Evolutionary conservation across 164 flowering plant genomes (phyloP).

Genomic region (Magnolia sinica): DNA sequence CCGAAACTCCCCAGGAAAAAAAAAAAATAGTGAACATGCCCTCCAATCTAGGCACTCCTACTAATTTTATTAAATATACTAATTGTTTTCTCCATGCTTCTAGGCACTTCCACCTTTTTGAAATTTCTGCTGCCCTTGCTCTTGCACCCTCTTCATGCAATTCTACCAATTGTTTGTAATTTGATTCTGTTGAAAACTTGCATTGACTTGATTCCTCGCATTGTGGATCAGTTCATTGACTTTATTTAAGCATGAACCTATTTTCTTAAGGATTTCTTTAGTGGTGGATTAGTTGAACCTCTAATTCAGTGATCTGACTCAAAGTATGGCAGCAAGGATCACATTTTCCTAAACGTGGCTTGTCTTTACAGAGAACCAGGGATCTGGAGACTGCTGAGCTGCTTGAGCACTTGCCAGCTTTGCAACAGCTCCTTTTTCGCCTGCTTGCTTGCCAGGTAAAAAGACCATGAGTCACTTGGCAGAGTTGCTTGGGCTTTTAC

Average conservation of each 20-base stretch:
- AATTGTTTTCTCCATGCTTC: not conserved
- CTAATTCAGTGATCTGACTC: not conserved
- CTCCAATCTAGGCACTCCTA: too few relatives aligned
- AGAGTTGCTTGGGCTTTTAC: not conserved
- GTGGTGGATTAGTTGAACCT: not conserved
- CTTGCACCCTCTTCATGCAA: too few relatives aligned
- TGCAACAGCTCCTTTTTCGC: conserved; percentile 87
- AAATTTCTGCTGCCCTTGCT: not conserved
- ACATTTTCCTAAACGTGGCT: not conserved
- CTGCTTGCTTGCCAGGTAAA: conserved; percentile 86
- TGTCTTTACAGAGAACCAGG: conserved; percentile 70
- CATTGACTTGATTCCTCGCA: not conserved
- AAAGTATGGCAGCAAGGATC: not conserved
- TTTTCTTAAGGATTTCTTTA: not conserved
- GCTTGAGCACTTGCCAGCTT: conserved; percentile 90
- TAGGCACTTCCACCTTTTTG: not conserved
- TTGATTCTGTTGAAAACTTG: not conserved
- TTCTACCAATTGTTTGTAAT: not conserved
- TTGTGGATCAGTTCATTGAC: not conserved
- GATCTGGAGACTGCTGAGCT: conserved; percentile 81
- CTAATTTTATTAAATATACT: too few relatives aligned
- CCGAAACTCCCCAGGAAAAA: too few relatives aligned
- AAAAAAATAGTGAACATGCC: too few relatives aligned
- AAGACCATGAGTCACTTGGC: not conserved
- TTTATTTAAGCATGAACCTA: not conserved